Conservation (phyloP, 2,329 filamentous ascomycete genomes). For the Calonectria hawksworthii region DNA sequence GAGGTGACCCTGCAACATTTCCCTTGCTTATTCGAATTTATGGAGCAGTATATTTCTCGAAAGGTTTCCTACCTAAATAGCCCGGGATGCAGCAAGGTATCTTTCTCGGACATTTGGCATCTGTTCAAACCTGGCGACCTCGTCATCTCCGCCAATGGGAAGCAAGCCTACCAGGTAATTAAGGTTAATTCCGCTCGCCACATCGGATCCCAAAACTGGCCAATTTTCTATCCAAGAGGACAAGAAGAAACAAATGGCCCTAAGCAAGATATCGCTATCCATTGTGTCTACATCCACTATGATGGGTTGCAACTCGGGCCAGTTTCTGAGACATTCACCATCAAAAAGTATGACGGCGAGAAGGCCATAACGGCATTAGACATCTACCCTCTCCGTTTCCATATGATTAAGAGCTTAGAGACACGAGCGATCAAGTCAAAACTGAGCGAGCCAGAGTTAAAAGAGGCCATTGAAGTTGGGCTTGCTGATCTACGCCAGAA, state of each 20-base stretch:
- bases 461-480: background rate
- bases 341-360: constrained; percentile 45
- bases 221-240: background rate
- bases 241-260: background rate
- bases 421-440: background rate
- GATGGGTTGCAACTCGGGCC: constrained; percentile 49
- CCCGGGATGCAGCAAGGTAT: background rate
- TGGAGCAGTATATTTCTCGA: background rate
- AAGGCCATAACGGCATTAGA: constrained; percentile 39
- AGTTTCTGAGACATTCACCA: constrained; percentile 34
- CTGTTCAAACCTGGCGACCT: constrained; percentile 20
- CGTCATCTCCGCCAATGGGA: constrained; percentile 1
- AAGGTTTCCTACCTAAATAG: background rate
- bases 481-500: constrained; percentile 4
- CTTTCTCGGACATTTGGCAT: constrained; percentile 28
- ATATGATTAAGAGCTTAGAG: background rate
- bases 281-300: constrained; percentile 39
- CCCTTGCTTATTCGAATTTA: background rate
- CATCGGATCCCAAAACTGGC: background rate
- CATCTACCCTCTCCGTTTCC: constrained; percentile 44
- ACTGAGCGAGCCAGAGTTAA: background rate
- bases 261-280: background rate
- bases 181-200: background rate
- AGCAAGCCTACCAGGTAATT: constrained; percentile 22
- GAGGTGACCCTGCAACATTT: background rate